A percentile compares a stretch with the other conserved stretches of the same genome.
Evolutionary conservation across 2,329 filamentous ascomycete species (phyloP).

Genomic region (Chaetomiaceae sp.): DNA sequence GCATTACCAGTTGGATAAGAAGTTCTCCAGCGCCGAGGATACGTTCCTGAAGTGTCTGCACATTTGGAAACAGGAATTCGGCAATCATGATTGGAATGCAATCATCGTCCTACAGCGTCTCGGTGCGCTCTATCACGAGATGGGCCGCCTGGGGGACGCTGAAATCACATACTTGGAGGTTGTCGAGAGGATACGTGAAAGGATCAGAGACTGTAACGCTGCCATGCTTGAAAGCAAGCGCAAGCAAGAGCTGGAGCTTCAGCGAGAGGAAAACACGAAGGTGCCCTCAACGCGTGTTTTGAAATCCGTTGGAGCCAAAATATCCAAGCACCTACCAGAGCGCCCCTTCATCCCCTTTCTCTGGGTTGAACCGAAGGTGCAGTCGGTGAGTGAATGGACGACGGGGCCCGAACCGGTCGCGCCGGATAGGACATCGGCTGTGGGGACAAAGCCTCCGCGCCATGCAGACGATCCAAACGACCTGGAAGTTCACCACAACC

Average conservation of each 20-base stretch:
- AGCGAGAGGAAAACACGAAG: no score
- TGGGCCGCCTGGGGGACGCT: slow-evolving; percentile 8
- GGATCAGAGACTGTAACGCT: background rate
- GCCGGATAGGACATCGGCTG: no score
- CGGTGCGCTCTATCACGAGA: slow-evolving; percentile 10
- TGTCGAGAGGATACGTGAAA: background rate
- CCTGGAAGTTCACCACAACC: no score
- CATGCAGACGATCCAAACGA: background rate
- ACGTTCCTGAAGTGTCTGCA: background rate
- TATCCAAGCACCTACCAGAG: no score
- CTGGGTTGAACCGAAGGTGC: no score
- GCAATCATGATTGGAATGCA: background rate
- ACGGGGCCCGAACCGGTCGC: no score
- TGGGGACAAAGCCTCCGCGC: no score
- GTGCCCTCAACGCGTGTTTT: no score
- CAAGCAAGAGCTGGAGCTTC: background rate
- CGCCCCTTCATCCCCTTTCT: no score
- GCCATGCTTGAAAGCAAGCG: background rate
- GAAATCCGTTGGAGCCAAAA: no score
- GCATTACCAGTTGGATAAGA: background rate
- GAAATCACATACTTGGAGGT: slow-evolving; percentile 4
- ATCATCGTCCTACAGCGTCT: background rate
- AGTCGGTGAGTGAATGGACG: no score
- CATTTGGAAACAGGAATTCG: background rate
- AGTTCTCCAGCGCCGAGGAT: background rate